Percentiles rank a stretch among this genome's conserved stretches.
Conservation (phyloP, 148 eudicot species). For the Diospyros kaki region DNA sequence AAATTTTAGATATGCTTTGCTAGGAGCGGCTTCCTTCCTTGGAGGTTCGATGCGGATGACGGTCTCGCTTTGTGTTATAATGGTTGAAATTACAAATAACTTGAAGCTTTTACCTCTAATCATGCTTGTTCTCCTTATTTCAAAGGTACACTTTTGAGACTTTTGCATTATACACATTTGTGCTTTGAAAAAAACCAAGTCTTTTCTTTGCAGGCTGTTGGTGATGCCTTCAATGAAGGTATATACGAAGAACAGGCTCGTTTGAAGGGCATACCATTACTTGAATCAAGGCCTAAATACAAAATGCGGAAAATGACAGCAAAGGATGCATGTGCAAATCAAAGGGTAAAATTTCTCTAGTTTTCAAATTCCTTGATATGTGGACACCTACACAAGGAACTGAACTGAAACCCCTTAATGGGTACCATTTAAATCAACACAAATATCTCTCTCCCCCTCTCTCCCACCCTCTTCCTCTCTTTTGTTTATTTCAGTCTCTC, state of each 20-base stretch:
- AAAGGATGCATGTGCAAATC: constrained; percentile 73
- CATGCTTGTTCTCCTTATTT: constrained; percentile 97
- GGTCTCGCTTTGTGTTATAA: constrained; percentile 93
- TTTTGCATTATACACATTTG: constrained; percentile 11
- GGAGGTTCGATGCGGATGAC: constrained; percentile 99
- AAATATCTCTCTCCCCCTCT: not conserved
- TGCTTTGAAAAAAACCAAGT: not conserved
- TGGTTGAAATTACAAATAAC: constrained; percentile 98
- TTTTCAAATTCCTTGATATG: not conserved
- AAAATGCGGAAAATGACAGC: constrained; percentile 88
- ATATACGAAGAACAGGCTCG: constrained; percentile 96
- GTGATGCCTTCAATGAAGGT: constrained; percentile 98
- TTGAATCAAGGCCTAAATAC: constrained; percentile 84
- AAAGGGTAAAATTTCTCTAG: constrained; percentile 43
- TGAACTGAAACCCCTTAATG: not conserved
- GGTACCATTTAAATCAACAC: not conserved
- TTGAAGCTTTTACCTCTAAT: constrained; percentile 92
- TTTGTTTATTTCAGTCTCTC: no score
- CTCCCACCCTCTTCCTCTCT: not conserved
- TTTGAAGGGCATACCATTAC: constrained; percentile 75
- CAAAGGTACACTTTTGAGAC: constrained; percentile 52
- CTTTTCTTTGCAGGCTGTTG: constrained; percentile 71
- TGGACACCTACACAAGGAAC: not conserved
- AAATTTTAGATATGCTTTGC: constrained; percentile 70
- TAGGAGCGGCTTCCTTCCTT: constrained; percentile 97